Evolutionary conservation across 352 stramenopile species (phyloP).

Genomic region (Aphanomyces cochlioides): DNA sequence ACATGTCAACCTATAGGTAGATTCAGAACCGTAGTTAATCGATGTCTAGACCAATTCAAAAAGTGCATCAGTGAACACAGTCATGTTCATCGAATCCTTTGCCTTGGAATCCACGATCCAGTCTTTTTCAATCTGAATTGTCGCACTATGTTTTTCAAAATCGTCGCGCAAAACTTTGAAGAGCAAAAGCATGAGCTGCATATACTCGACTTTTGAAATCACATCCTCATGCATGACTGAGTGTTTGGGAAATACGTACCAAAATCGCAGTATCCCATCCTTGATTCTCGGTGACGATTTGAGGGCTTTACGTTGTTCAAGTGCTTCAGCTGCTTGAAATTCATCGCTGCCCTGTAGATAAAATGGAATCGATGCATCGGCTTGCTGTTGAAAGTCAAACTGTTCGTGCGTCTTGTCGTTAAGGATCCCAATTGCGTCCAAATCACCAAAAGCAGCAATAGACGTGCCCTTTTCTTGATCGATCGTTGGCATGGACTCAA

Average conservation of each 20-base stretch:
- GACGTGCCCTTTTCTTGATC: constrained; percentile 36
- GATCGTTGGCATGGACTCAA: constrained; percentile 22
- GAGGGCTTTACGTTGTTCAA: constrained; percentile 53
- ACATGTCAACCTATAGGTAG: constrained; percentile 47
- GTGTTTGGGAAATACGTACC: constrained; percentile 42
- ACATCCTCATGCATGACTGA: constrained; percentile 30
- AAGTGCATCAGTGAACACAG: constrained; percentile 62
- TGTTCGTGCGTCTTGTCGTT: constrained; percentile 45
- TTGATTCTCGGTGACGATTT: constrained; percentile 48
- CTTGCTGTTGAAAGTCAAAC: constrained; percentile 63
- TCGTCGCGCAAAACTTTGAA: constrained; percentile 74
- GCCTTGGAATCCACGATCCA: constrained; percentile 75
- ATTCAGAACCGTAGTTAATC: background rate
- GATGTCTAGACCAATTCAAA: constrained; percentile 51
- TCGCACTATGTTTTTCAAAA: constrained; percentile 55
- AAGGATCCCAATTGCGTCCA: constrained; percentile 42
- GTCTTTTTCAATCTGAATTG: constrained; percentile 67
- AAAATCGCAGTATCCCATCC: constrained; percentile 54
- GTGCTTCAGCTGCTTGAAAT: constrained; percentile 58
- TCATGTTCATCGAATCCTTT: constrained; percentile 45
- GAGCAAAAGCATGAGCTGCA: constrained; percentile 66
- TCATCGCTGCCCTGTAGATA: constrained; percentile 64
- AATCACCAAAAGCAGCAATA: constrained; percentile 69
- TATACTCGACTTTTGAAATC: constrained; percentile 48
- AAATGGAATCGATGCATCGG: constrained; percentile 53